Percentiles rank a stretch among this genome's conserved stretches.
These are phyloP conservation scores for Diaporthe caulivora DNA, from an alignment of 2,329 filamentous ascomycete species.

Conservation along the genomic window DNA sequence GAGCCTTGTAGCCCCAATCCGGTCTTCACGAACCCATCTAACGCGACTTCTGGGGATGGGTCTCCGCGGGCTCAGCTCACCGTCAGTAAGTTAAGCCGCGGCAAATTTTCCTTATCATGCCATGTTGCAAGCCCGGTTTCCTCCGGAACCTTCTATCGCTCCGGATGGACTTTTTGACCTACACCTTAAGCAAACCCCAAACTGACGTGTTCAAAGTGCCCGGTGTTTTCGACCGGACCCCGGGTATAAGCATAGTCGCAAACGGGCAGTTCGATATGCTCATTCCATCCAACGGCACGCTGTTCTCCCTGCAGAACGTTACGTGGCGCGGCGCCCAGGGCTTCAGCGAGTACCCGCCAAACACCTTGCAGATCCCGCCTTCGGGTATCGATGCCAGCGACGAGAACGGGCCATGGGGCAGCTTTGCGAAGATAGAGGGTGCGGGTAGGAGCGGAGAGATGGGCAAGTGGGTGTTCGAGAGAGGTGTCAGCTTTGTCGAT, in stretches of 20 bases:
- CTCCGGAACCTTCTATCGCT: no score
- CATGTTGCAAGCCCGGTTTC: background rate
- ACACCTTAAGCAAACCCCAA: no score
- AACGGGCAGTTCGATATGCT: constrained; percentile 34
- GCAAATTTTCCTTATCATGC: accelerated
- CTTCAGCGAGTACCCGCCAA: constrained; percentile 34
- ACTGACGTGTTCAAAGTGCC: background rate
- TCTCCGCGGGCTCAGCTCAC: constrained; percentile 9
- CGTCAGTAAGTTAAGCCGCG: constrained; percentile 3
- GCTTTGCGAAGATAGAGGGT: constrained; percentile 17
- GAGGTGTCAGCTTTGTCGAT: constrained; percentile 26
- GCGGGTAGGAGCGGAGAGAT: constrained; percentile 9
- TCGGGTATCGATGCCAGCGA: constrained; percentile 11
- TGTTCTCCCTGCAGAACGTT: constrained; percentile 33
- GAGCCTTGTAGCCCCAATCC: constrained; percentile 9
- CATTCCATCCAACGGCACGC: constrained; percentile 28
- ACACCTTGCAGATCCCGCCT: constrained; percentile 22
- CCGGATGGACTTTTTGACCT: no score
- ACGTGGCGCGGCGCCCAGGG: constrained; percentile 33
- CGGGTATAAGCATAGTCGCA: constrained; percentile 11
- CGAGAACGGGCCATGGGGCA: constrained; percentile 4
- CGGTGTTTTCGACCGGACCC: constrained; percentile 22
- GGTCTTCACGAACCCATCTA: constrained; percentile 15
- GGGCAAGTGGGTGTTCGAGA: constrained; percentile 26
- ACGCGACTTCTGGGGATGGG: constrained; percentile 8